phyloP scores from a whole-genome alignment of 176 grass and related monocot genomes.

The Juncus effusus region DNA sequence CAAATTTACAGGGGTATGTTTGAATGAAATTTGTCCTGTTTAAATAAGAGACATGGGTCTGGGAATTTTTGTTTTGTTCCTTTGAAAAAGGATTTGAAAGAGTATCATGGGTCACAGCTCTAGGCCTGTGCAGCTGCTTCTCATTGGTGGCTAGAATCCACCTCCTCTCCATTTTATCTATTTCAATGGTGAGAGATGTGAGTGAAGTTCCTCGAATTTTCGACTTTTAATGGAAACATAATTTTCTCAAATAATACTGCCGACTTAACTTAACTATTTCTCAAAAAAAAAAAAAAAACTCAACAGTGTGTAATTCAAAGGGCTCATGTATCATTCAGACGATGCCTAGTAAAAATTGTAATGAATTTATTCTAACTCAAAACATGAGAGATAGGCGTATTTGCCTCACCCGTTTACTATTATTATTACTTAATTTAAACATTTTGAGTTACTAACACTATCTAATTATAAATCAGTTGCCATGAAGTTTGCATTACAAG shows the following conservation, averaged over 20 bases:
- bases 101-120: constrained; percentile 26
- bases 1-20: too few species aligned
- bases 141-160: neutral
- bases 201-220: neutral
- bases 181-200: neutral
- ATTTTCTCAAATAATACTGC: too few species aligned
- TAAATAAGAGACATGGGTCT: constrained; percentile 5
- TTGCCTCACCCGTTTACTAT: too few species aligned
- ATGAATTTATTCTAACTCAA: neutral
- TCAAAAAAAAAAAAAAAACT: neutral
- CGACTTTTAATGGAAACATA: neutral
- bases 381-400: too few species aligned
- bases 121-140: neutral
- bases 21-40: too few species aligned
- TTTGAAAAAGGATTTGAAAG: constrained; percentile 17
- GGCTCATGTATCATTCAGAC: too few species aligned
- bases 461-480: too few species aligned
- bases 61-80: constrained; percentile 24
- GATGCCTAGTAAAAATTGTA: neutral
- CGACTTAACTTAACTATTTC: neutral
- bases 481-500: too few species aligned
- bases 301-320: too few species aligned
- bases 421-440: too few species aligned
- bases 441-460: too few species aligned
- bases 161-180: constrained; percentile 1